These are phyloP conservation scores for Beta vulgaris DNA, from an alignment of 148 eudicot species.

Conservation along the genomic window DNA sequence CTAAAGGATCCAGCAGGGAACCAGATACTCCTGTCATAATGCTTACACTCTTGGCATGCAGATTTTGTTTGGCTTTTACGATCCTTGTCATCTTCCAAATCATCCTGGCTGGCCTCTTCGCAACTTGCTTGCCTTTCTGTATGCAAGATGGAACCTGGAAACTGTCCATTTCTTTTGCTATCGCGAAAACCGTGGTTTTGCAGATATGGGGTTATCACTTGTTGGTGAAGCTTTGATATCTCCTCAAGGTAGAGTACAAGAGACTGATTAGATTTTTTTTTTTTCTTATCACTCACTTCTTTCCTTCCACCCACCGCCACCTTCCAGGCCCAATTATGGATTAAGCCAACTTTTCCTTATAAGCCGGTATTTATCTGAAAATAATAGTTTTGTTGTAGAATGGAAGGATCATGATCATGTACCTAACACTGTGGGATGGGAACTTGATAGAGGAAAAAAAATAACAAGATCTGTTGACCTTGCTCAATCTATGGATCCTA, in stretches of 20 bases:
- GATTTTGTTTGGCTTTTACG: conserved; percentile 88
- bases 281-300: background rate
- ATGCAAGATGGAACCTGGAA: conserved; percentile 65
- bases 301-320: background rate
- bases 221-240: conserved; percentile 73
- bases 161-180: conserved; percentile 73
- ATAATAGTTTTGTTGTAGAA: conserved; percentile 36
- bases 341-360: background rate
- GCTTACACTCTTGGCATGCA: conserved; percentile 33
- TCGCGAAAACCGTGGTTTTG: conserved; percentile 86
- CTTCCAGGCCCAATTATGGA: background rate
- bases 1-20: background rate
- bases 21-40: background rate
- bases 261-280: conserved; percentile 32
- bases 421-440: conserved; percentile 83
- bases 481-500: conserved; percentile 89
- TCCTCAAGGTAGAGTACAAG: conserved; percentile 67
- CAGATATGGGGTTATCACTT: conserved; percentile 68
- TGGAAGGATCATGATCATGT: conserved; percentile 48
- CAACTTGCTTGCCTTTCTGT: conserved; percentile 64
- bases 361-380: background rate
- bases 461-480: conserved; percentile 58
- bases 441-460: conserved; percentile 55
- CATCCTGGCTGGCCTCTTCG: conserved; percentile 97
- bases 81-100: conserved; percentile 77